Conservation (phyloP, 495 filamentous ascomycete genomes). For the Chaetomidium leptoderma region DNA sequence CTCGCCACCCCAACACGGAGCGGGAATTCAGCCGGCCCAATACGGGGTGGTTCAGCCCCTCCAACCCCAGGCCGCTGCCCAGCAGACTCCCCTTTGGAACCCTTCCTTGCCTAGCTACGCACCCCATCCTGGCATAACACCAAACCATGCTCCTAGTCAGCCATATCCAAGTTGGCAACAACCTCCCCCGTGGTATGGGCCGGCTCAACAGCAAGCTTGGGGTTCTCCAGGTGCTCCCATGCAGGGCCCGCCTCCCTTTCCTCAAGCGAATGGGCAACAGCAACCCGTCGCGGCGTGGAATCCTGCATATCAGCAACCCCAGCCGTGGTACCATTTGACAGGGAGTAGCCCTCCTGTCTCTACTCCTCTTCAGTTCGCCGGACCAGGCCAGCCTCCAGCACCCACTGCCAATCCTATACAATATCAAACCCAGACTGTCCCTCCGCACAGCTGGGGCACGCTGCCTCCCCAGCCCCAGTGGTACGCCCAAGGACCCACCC, state of each 20-base stretch:
- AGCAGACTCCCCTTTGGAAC: background rate
- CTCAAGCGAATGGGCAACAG: background rate
- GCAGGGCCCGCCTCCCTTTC: background rate
- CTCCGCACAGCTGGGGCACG: background rate
- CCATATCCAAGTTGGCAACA: conserved; percentile 1
- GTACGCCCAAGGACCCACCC: background rate
- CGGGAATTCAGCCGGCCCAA: background rate
- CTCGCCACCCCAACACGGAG: background rate
- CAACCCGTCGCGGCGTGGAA: background rate
- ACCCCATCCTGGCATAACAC: background rate
- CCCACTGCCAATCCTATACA: background rate
- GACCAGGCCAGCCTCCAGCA: background rate
- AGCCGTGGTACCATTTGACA: background rate
- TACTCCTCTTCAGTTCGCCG: background rate
- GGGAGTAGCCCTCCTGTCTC: background rate
- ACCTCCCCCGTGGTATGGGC: background rate
- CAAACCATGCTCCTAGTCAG: background rate
- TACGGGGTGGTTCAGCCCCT: background rate
- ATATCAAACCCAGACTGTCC: background rate
- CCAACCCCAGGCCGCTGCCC: background rate
- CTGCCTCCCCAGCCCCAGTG: background rate
- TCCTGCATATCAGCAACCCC: background rate
- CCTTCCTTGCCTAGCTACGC: background rate
- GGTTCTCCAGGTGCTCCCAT: background rate
- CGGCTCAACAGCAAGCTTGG: background rate